A percentile compares a stretch with the other conserved stretches of the same genome.
Evolutionary conservation across 495 filamentous ascomycete species (phyloP).

Genomic region (Trichoderma orchidacearum): DNA sequence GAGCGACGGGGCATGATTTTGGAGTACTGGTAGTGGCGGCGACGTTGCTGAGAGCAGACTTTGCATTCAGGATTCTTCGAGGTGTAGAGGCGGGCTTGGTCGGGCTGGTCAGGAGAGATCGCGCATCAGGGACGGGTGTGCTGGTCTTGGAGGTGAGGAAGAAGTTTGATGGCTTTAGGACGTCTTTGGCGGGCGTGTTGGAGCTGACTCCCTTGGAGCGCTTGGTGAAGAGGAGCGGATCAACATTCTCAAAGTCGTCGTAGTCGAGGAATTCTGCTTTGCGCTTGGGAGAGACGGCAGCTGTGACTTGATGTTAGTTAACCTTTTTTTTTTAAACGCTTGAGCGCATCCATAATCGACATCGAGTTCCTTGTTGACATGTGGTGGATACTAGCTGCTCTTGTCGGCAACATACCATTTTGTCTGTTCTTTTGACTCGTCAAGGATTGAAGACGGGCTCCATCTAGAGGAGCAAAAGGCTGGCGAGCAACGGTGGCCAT

Average conservation of each 20-base stretch:
- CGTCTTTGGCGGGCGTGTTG: conserved; percentile 28
- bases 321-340: not conserved
- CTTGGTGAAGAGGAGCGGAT: conserved; percentile 56
- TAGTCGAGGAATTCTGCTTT: conserved; percentile 34
- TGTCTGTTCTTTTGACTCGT: conserved; percentile 48
- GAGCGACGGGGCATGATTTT: conserved; percentile 33
- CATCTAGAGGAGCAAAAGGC: conserved; percentile 43
- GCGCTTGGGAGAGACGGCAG: conserved; percentile 22
- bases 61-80: conserved; percentile 29
- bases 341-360: not conserved
- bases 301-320: conserved; percentile 6
- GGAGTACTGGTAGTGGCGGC: conserved; percentile 19
- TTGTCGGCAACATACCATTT: conserved; percentile 51
- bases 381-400: no score
- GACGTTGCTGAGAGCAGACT: conserved; percentile 26
- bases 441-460: conserved; percentile 37
- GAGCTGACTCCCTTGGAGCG: conserved; percentile 49
- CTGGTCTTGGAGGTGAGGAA: conserved; percentile 18
- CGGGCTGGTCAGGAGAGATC: conserved; percentile 13
- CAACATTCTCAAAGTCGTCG: conserved; percentile 67
- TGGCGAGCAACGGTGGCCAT: conserved; percentile 37
- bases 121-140: conserved; percentile 13
- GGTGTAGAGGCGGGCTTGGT: conserved; percentile 18
- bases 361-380: no score
- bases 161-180: conserved; percentile 28